A percentile compares a stretch with the other conserved stretches of the same genome.
These are phyloP conservation scores for Echinochloa phyllopogon DNA, from an alignment of 176 grass and related monocot species.

Conservation along the genomic window DNA sequence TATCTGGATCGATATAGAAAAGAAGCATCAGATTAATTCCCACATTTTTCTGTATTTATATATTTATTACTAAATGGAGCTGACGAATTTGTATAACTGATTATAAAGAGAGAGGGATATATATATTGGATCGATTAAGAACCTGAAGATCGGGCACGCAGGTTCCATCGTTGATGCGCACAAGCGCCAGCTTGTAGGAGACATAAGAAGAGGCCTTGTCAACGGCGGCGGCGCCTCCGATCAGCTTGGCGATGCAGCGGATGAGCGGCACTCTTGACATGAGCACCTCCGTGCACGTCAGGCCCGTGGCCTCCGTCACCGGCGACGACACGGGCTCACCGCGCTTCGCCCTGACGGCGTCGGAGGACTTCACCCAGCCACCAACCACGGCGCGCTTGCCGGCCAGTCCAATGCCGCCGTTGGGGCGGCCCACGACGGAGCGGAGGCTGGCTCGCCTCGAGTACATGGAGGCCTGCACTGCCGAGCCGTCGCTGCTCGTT, in stretches of 20 bases:
- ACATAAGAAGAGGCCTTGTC: not conserved
- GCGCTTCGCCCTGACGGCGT: constrained; percentile 32
- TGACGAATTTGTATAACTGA: not conserved
- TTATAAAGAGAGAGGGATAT: not conserved
- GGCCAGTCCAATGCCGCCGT: constrained; percentile 39
- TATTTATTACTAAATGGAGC: not conserved
- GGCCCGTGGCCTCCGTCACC: not conserved
- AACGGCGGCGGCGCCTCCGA: not conserved
- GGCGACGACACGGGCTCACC: not conserved
- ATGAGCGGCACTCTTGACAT: constrained; percentile 48
- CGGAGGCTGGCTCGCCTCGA: constrained; percentile 47
- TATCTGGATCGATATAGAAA: constrained; percentile 39
- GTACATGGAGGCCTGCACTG: constrained; percentile 38
- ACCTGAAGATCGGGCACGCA: constrained; percentile 68
- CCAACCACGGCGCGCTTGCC: constrained; percentile 54
- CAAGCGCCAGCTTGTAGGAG: not conserved
- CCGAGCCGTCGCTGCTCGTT: not conserved
- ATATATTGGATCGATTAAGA: not conserved
- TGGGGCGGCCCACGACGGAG: constrained; percentile 43
- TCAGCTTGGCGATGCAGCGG: constrained; percentile 47
- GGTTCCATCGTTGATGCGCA: constrained; percentile 71
- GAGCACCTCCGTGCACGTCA: constrained; percentile 51
- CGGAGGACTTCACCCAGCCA: constrained; percentile 66
- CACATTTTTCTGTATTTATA: not conserved
- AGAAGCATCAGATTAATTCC: not conserved